Conservation (phyloP, 805 yeast species). For the Phaffomyces thermotolerans region DNA sequence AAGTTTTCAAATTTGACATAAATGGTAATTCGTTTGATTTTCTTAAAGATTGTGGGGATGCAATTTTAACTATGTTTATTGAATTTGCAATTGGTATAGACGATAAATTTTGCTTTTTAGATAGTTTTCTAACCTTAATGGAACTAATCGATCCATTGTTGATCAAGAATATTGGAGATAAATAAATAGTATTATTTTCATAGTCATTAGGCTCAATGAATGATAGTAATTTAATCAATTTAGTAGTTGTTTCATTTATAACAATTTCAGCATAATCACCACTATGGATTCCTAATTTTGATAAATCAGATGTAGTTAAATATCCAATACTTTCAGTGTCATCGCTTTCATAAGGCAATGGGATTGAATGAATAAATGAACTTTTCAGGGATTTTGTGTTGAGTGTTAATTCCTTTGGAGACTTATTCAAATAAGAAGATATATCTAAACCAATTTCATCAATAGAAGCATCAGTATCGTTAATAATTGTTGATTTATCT, state of each 20-base stretch:
- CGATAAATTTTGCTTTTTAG: slow-evolving; percentile 16
- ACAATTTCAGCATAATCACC: slow-evolving; percentile 53
- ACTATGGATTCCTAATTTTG: slow-evolving; percentile 53
- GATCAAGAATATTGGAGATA: slow-evolving; percentile 56
- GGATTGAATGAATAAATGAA: slow-evolving; percentile 7
- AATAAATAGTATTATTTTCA: slow-evolving; percentile 33
- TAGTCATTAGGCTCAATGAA: slow-evolving; percentile 57
- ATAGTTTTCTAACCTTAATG: slow-evolving; percentile 14
- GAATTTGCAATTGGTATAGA: slow-evolving; percentile 46
- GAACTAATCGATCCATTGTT: slow-evolving; percentile 33
- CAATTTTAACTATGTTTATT: slow-evolving; percentile 58
- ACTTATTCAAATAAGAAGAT: slow-evolving; percentile 10
- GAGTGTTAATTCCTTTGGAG: not conserved
- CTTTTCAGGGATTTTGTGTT: slow-evolving; percentile 3
- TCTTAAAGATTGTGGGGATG: slow-evolving; percentile 64
- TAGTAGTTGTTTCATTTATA: slow-evolving; percentile 4
- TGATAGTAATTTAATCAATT: slow-evolving; percentile 37
- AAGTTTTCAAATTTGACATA: slow-evolving; percentile 49
- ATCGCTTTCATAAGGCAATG: slow-evolving; percentile 22
- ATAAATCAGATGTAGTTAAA: slow-evolving; percentile 41
- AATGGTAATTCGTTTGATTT: slow-evolving; percentile 54
- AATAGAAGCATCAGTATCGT: not conserved
- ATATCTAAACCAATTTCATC: slow-evolving; percentile 11
- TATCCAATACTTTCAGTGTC: slow-evolving; percentile 42
- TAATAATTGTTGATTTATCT: slow-evolving; percentile 1